These are phyloP conservation scores for Oropetium thomaeum DNA, from an alignment of 176 grass and related monocot species.

Conservation along the genomic window DNA sequence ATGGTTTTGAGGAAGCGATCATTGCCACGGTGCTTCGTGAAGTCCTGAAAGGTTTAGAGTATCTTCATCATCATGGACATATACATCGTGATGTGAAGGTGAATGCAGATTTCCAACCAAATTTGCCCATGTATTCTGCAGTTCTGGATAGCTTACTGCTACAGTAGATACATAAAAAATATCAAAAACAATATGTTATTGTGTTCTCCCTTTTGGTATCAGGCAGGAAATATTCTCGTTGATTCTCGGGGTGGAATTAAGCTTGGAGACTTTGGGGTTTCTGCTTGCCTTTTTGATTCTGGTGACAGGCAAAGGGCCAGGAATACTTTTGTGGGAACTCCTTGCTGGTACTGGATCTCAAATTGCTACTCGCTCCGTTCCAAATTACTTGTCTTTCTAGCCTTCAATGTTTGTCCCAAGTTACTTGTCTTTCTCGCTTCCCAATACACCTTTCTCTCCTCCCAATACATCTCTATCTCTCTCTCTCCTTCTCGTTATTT, in stretches of 20 bases:
- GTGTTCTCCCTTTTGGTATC: constrained; percentile 12
- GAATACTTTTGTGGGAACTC: constrained; percentile 95
- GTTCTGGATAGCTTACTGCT: background rate
- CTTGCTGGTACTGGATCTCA: constrained; percentile 75
- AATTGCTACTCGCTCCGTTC: too few species aligned
- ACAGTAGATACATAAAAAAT: too few species aligned
- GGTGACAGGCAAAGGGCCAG: constrained; percentile 84
- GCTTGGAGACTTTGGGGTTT: constrained; percentile 97
- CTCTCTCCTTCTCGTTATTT: too few species aligned
- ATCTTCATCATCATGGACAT: constrained; percentile 87
- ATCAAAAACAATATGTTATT: background rate
- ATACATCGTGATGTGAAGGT: constrained; percentile 98
- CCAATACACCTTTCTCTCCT: too few species aligned
- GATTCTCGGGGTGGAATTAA: constrained; percentile 77
- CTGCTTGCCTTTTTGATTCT: constrained; percentile 94
- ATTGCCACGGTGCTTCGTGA: constrained; percentile 87
- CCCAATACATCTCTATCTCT: too few species aligned
- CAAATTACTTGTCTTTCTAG: too few species aligned
- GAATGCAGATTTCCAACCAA: constrained; percentile 10
- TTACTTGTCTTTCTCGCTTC: too few species aligned
- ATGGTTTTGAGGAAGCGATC: constrained; percentile 71
- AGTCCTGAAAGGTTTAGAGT: constrained; percentile 85
- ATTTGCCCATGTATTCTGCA: background rate
- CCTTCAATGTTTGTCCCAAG: too few species aligned
- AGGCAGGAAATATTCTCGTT: constrained; percentile 98